These are phyloP conservation scores for Sanguinoderma infundibulare DNA, from an alignment of 1,284 basidiomycete species.

Conservation along the genomic window DNA sequence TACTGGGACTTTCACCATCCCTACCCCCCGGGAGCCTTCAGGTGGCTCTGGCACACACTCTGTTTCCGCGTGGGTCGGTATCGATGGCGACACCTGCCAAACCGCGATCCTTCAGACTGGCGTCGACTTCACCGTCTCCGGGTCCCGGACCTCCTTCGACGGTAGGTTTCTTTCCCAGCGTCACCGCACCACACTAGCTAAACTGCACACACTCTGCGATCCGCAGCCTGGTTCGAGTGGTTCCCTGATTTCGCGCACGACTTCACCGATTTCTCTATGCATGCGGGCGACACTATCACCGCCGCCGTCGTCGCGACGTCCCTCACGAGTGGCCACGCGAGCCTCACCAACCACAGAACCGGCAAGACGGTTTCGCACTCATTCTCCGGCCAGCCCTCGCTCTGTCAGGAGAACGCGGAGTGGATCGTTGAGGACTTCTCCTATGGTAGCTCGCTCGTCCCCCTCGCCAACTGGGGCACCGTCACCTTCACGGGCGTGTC, in stretches of 20 bases:
- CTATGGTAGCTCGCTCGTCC: slow-evolving; percentile 35
- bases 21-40: slow-evolving; percentile 31
- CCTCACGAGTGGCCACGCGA: slow-evolving; percentile 33
- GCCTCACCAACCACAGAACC: slow-evolving; percentile 35
- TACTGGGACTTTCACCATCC: slow-evolving; percentile 38
- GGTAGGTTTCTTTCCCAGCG: slow-evolving; percentile 17
- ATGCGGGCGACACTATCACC: slow-evolving; percentile 36
- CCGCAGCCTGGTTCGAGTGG: slow-evolving; percentile 45
- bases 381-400: slow-evolving; percentile 35
- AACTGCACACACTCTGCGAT: background rate
- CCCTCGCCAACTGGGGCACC: slow-evolving; percentile 43
- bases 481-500: slow-evolving; percentile 31
- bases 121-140: slow-evolving; percentile 35
- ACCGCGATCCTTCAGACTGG: slow-evolving; percentile 30
- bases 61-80: slow-evolving; percentile 32
- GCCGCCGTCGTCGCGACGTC: slow-evolving; percentile 35
- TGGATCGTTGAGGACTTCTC: slow-evolving; percentile 42
- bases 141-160: slow-evolving; percentile 30
- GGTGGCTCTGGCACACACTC: slow-evolving; percentile 31
- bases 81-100: slow-evolving; percentile 26
- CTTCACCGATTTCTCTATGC: slow-evolving; percentile 38
- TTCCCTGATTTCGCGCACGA: slow-evolving; percentile 41
- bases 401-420: slow-evolving; percentile 37
- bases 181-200: background rate
- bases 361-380: slow-evolving; percentile 34